Evolutionary conservation across 2,329 filamentous ascomycete genomes (phyloP).

Genomic region (Dichotomopilus funicola): DNA sequence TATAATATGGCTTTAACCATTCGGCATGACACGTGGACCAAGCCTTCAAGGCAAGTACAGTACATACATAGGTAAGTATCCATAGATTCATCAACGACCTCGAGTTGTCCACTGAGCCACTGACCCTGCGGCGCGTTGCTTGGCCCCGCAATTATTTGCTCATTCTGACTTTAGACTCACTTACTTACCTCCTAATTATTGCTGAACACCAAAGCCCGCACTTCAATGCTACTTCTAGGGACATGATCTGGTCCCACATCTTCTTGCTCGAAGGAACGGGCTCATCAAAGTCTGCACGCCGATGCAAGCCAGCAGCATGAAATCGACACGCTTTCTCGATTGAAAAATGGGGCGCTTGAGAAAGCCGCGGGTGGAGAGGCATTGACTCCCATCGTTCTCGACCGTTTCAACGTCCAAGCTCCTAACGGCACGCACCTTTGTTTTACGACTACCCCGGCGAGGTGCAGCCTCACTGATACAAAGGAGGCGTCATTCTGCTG

Average conservation of each 20-base stretch:
- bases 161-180: no score
- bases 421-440: constrained; percentile 29
- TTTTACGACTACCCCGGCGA: constrained; percentile 24
- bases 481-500: constrained; percentile 13
- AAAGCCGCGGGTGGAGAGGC: not conserved
- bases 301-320: constrained; percentile 21
- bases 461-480: constrained; percentile 24
- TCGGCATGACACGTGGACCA: no score
- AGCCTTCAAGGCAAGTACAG: no score
- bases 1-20: no score
- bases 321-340: constrained; percentile 22
- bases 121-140: no score
- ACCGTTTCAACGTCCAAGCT: constrained; percentile 23
- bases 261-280: not conserved
- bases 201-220: not conserved
- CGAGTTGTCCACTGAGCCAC: no score
- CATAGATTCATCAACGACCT: no score
- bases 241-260: not conserved
- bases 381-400: constrained; percentile 21
- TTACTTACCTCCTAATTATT: not conserved
- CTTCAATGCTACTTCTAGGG: not conserved
- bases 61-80: no score
- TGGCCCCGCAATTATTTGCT: no score
- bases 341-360: not conserved
- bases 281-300: constrained; percentile 29